phyloP scores from a whole-genome alignment of 176 grass and related monocot genomes.

The Rhynchospora pubera region DNA sequence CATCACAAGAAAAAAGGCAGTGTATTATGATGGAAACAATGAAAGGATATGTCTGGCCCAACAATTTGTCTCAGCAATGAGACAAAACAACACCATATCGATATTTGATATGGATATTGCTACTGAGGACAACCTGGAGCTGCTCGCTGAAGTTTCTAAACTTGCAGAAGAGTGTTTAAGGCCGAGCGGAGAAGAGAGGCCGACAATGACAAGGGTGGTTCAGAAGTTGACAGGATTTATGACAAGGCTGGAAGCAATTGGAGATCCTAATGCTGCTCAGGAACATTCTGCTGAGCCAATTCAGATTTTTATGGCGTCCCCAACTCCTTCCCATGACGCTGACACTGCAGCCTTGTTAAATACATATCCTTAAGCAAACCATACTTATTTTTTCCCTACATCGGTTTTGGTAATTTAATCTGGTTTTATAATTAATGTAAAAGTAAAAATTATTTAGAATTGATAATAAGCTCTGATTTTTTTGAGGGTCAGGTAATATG shows the following conservation, averaged over 20 bases:
- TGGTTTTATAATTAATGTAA: not conserved
- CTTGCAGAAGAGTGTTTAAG: conserved; percentile 44
- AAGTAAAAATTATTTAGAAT: not conserved
- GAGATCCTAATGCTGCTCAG: not conserved
- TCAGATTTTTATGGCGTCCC: not conserved
- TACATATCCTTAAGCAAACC: not conserved
- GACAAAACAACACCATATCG: conserved; percentile 7
- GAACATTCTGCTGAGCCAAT: not conserved
- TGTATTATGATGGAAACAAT: conserved; percentile 24
- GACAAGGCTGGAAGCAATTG: not conserved
- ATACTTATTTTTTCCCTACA: not conserved
- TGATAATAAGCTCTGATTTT: not conserved
- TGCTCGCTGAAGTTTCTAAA: conserved; percentile 23
- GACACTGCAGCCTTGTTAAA: not conserved
- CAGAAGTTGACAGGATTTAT: conserved; percentile 30
- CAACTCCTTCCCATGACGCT: not conserved
- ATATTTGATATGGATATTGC: conserved; percentile 34
- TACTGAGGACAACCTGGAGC: not conserved
- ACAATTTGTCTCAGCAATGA: conserved; percentile 28
- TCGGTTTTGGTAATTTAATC: not conserved
- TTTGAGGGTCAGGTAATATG: not conserved
- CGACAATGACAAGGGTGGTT: conserved; percentile 40
- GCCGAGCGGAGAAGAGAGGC: conserved; percentile 38
- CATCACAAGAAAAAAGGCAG: conserved; percentile 42
- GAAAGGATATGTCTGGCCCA: conserved; percentile 36